Evolutionary conservation across 1,139 yeast species (phyloP), one percentile per base, ranked within the genome.

Genomic region (Arxiozyma heterogenica): DNA sequence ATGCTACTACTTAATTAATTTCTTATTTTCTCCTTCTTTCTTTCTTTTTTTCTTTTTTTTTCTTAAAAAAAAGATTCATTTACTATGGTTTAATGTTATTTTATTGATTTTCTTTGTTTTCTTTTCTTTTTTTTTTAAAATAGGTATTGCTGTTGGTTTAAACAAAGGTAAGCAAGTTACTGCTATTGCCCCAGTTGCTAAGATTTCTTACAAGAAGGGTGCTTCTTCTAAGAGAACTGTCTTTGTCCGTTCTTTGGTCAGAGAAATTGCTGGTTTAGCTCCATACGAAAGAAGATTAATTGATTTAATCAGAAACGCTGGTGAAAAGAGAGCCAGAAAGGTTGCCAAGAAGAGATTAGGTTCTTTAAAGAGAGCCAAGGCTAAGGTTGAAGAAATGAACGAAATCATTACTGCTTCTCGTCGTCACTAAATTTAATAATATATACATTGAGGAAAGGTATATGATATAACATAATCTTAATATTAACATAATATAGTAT

Each of bases 311-410:
- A 93, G 98, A 85, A 94, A 94, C 83, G 93, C 97, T 75, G 96
- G 96, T 85, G 99, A 94, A 82, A 94, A 94, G 95, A 94, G 98
- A 83, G 98, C 99, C 71, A 89, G 94, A 88, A 94, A 94, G 90
- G 91, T 94, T 75, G 97, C 98, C 69, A 94, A 94, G 94, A 93
- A 89, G 96, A 93, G 96, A 93, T 89, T 94, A 76, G 99, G 99
- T 80, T 90, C 98, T 72, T 95, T 91, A 86, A 86, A 85, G 83
- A 94, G 99, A 86, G 97, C 98, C 73, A 88, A 89, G 86, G 94
- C 88, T 76, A 94, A 94, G 90, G 95, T 93, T 77, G 98, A 94
- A 82, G 96, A 91, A 80, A 87, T 94, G 93, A 88, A 82, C 84
- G 78, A 81, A 76, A 83, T 93, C 82, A 93, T 94, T 78, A 90